These are phyloP conservation scores for Chlamydomonas applanata DNA, from an alignment of 139 green algal species.

Conservation along the genomic window DNA sequence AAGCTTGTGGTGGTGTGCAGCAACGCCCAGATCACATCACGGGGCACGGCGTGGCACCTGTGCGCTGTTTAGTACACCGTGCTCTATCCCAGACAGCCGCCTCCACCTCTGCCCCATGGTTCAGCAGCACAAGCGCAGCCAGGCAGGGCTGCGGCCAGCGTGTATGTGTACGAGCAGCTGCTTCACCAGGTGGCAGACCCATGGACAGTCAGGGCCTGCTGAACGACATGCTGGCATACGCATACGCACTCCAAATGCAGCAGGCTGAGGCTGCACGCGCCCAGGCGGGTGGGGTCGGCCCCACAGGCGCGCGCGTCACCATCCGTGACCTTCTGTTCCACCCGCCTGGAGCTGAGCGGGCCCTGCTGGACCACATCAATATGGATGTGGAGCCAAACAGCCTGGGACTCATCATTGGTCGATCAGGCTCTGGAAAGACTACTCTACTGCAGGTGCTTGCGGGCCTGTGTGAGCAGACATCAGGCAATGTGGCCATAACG, in stretches of 20 bases:
- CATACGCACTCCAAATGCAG: slow-evolving; percentile 22
- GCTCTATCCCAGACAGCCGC: no score
- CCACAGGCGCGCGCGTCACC: slow-evolving; percentile 11
- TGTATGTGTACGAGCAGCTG: background rate
- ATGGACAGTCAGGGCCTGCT: background rate
- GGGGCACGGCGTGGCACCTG: background rate
- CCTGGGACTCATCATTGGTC: slow-evolving; percentile 81
- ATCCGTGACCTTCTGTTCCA: slow-evolving; percentile 44
- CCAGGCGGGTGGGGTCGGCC: background rate
- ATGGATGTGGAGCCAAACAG: slow-evolving; percentile 66
- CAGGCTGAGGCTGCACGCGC: background rate
- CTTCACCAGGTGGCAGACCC: background rate
- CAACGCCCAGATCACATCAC: slow-evolving; percentile 1
- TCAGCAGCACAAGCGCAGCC: no score
- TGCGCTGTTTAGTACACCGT: no score
- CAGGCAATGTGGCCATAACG: slow-evolving; percentile 43
- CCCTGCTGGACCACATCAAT: slow-evolving; percentile 55
- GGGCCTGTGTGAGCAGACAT: slow-evolving; percentile 59
- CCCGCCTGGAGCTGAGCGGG: slow-evolving; percentile 52
- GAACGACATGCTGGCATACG: background rate
- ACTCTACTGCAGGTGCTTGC: slow-evolving; percentile 84
- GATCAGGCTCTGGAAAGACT: slow-evolving; percentile 84
- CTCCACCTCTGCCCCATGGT: no score
- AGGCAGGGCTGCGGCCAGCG: no score
- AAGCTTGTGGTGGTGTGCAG: no score